Percentiles rank a stretch among this genome's conserved stretches.
Conservation (phyloP, 257 asterid species). For the Nicotiana knightiana region DNA sequence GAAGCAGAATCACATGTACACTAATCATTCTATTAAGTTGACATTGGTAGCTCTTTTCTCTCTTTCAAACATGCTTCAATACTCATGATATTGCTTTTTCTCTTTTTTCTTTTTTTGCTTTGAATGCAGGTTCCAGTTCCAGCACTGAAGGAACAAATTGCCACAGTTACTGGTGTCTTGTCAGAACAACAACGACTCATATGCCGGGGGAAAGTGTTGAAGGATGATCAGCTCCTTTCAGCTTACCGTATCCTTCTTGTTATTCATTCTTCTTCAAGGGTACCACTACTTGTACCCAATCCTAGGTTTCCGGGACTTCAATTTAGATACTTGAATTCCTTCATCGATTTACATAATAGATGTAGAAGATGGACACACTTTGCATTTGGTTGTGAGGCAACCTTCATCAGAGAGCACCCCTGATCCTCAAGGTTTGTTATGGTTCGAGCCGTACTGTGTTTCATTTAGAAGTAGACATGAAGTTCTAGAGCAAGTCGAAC, state of each 20-base stretch:
- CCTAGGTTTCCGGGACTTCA: background rate
- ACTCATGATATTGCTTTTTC: background rate
- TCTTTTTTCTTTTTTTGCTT: background rate
- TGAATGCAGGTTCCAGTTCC: conserved; percentile 78
- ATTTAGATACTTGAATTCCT: conserved; percentile 33
- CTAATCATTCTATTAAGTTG: background rate
- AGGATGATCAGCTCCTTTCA: conserved; percentile 88
- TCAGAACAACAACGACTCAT: conserved; percentile 92
- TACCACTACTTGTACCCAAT: background rate
- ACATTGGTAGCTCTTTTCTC: background rate
- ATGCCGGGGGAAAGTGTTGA: conserved; percentile 87
- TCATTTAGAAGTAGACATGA: background rate
- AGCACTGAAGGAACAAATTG: conserved; percentile 74
- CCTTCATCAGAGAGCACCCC: conserved; percentile 39
- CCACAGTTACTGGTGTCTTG: conserved; percentile 75
- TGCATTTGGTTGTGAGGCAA: conserved; percentile 81
- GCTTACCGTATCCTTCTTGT: conserved; percentile 87
- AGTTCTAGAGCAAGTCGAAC: background rate
- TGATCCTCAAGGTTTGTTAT: conserved; percentile 51
- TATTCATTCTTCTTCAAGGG: background rate
- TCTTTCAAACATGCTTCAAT: background rate
- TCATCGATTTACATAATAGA: conserved; percentile 44
- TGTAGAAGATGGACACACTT: conserved; percentile 92
- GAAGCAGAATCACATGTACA: background rate
- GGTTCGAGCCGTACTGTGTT: background rate